A percentile compares a stretch with the other conserved stretches of the same genome.
These are phyloP conservation scores for Huntiella omanensis DNA, from an alignment of 2,329 filamentous ascomycete species.

Conservation along the genomic window DNA sequence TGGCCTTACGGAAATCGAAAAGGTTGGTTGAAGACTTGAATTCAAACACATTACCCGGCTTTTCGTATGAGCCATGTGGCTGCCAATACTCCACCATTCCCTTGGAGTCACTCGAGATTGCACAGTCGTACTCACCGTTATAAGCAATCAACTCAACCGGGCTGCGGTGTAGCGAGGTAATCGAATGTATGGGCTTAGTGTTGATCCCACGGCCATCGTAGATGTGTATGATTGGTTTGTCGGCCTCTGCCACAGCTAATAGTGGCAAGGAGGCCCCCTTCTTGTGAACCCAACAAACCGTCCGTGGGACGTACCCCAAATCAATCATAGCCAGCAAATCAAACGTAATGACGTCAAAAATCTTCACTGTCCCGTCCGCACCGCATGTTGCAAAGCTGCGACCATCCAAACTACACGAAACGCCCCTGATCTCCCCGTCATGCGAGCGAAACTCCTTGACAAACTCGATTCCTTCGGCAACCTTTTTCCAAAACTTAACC, in stretches of 20 bases:
- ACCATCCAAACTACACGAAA: conserved; percentile 75
- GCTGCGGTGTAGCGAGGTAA: conserved; percentile 62
- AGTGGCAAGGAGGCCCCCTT: conserved; percentile 75
- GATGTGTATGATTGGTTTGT: conserved; percentile 54
- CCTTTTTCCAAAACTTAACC: conserved; percentile 99
- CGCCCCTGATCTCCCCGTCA: conserved; percentile 61
- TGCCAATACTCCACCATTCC: conserved; percentile 98
- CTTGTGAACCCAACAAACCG: conserved; percentile 80
- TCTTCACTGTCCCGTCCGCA: conserved; percentile 57
- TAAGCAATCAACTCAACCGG: conserved; percentile 74
- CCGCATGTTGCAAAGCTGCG: conserved; percentile 86
- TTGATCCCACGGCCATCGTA: conserved; percentile 83
- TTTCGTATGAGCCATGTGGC: conserved; percentile 63
- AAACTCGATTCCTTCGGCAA: conserved; percentile 77
- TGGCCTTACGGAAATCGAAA: conserved; percentile 94
- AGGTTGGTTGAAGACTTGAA: conserved; percentile 88
- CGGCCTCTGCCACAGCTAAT: conserved; percentile 63
- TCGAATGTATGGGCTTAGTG: conserved; percentile 52
- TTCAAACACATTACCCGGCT: conserved; percentile 78
- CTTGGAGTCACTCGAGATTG: conserved; percentile 69
- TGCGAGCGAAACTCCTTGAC: conserved; percentile 96
- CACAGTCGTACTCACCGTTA: conserved; percentile 77
- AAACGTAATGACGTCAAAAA: conserved; percentile 70
- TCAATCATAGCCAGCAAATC: conserved; percentile 68
- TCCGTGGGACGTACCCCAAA: conserved; percentile 56